These are phyloP conservation scores for Microstegium vimineum DNA, from an alignment of 176 grass and related monocot species.

Conservation along the genomic window DNA sequence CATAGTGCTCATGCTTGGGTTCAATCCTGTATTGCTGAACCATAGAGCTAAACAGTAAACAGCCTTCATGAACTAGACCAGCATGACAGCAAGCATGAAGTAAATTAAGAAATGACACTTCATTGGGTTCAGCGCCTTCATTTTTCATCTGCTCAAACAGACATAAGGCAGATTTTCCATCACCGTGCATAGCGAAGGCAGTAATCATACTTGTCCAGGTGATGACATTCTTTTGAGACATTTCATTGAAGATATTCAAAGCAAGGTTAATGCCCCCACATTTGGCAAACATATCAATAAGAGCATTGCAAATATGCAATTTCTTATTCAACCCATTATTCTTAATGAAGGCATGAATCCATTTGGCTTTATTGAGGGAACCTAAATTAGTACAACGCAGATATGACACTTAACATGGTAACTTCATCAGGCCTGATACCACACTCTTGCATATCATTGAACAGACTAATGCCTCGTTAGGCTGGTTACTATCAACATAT, in stretches of 20 bases:
- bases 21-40: conserved; percentile 49
- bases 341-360: conserved; percentile 47
- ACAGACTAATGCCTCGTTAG: conserved; percentile 63
- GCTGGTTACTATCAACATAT: conserved; percentile 57
- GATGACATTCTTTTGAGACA: conserved; percentile 68
- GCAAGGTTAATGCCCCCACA: conserved; percentile 70
- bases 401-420: conserved; percentile 73
- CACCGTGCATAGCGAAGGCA: conserved; percentile 77
- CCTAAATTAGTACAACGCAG: conserved; percentile 74
- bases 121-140: conserved; percentile 64
- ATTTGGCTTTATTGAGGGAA: conserved; percentile 66
- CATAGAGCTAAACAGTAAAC: conserved; percentile 65
- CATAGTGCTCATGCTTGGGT: conserved; percentile 58
- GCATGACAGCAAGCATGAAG: conserved; percentile 78
- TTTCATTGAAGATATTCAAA: conserved; percentile 57
- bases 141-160: conserved; percentile 70
- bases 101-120: conserved; percentile 76
- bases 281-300: conserved; percentile 95
- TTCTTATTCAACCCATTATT: conserved; percentile 46
- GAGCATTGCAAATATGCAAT: conserved; percentile 68
- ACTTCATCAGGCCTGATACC: conserved; percentile 55
- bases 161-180: conserved; percentile 55
- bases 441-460: conserved; percentile 56
- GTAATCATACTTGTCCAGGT: conserved; percentile 92
- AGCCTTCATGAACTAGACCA: conserved; percentile 78